Evolutionary conservation across 331 rosid species (phyloP).

Genomic region (Acacia pycnantha): DNA sequence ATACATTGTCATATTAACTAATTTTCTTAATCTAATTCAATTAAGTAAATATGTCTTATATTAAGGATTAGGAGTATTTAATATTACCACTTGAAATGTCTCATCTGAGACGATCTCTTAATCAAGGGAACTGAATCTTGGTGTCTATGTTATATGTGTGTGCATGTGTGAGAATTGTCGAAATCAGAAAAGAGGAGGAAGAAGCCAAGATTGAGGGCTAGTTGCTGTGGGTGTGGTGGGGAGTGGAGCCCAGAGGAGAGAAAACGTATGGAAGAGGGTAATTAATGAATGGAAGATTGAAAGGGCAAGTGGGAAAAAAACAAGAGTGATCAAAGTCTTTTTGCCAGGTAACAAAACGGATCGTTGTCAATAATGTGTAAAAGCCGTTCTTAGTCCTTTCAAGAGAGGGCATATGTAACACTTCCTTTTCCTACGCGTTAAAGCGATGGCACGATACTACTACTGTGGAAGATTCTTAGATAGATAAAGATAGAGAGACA

Average conservation of each 20-base stretch:
- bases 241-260: neutral
- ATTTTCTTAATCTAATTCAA: too few species aligned
- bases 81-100: neutral
- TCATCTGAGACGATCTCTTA: neutral
- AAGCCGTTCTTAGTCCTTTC: neutral
- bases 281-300: neutral
- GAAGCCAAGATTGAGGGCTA: neutral
- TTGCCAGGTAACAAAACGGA: neutral
- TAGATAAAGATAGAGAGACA: neutral
- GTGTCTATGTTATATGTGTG: neutral
- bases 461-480: neutral
- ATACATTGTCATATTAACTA: too few species aligned
- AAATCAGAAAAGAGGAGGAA: neutral
- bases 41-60: too few species aligned
- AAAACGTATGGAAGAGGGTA: neutral
- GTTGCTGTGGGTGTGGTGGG: neutral
- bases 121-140: neutral
- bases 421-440: conserved; percentile 17
- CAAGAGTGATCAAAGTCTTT: neutral
- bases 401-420: neutral
- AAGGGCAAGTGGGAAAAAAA: neutral
- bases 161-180: neutral
- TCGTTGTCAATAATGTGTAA: neutral
- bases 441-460: neutral
- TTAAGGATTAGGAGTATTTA: too few species aligned